Conservation (phyloP, 2,329 filamentous ascomycete species). For the Alternaria metachromatica region DNA sequence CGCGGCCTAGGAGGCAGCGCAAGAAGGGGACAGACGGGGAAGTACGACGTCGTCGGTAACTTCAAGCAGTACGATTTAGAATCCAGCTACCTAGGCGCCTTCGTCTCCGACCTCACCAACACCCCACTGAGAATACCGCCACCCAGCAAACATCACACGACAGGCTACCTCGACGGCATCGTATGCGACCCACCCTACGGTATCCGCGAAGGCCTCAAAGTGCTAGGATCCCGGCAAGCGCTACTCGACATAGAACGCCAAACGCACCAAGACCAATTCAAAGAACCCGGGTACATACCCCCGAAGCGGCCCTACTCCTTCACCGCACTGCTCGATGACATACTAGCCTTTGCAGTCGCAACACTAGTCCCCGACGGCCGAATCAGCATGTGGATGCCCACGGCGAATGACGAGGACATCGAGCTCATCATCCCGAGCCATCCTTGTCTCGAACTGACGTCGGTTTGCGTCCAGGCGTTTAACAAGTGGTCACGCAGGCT, state of each 20-base stretch:
- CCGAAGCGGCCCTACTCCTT: constrained; percentile 95
- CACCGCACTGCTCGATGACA: constrained; percentile 85
- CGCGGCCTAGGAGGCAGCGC: constrained; percentile 66
- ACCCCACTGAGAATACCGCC: constrained; percentile 65
- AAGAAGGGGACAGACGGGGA: constrained; percentile 48
- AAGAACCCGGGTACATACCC: constrained; percentile 69
- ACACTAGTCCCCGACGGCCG: constrained; percentile 81
- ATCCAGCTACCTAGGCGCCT: constrained; percentile 73
- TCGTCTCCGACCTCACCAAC: constrained; percentile 87
- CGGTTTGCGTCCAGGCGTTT: constrained; percentile 83
- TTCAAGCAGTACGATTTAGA: constrained; percentile 82
- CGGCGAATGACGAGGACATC: constrained; percentile 66
- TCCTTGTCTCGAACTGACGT: constrained; percentile 74
- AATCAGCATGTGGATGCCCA: constrained; percentile 97
- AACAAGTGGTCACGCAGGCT: constrained; percentile 92
- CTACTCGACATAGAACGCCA: constrained; percentile 31
- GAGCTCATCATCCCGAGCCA: constrained; percentile 80
- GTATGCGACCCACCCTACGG: constrained; percentile 97
- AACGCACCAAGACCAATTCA: constrained; percentile 36
- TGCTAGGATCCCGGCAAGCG: constrained; percentile 76
- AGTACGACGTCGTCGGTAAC: constrained; percentile 69
- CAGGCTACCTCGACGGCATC: constrained; percentile 80
- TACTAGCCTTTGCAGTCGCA: constrained; percentile 79
- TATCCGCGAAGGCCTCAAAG: constrained; percentile 87
- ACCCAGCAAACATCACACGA: constrained; percentile 13